Conservation (phyloP, 2,329 filamentous ascomycete genomes). For the Fusarium penzigii region DNA sequence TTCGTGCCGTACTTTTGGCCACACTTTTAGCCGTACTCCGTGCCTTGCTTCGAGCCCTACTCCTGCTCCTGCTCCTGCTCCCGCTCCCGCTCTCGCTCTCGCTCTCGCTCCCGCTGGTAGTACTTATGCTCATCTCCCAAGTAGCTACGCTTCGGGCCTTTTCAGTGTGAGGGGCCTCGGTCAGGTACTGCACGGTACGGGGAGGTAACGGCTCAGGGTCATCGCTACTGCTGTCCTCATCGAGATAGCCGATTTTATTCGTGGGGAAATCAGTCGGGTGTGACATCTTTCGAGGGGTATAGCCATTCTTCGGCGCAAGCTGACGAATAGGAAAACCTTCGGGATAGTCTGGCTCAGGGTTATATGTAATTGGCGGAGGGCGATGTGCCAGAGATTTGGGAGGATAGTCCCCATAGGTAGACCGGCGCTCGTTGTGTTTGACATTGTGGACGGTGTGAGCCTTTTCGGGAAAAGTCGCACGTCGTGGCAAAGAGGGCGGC, state of each 20-base stretch:
- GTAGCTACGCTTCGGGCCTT: constrained; percentile 14
- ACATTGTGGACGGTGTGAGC: constrained; percentile 30
- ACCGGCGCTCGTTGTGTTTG: constrained; percentile 20
- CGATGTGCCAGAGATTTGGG: constrained; percentile 10
- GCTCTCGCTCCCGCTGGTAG: background rate
- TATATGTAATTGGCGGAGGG: too few relatives aligned
- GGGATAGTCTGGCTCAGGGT: constrained; percentile 8
- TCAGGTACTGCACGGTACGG: constrained; percentile 26
- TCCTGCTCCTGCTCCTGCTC: constrained; percentile 18
- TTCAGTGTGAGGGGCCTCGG: constrained; percentile 23
- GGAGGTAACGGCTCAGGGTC: constrained; percentile 19
- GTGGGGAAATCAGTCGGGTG: constrained; percentile 24
- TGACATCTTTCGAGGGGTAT: constrained; percentile 23
- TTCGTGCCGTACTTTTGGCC: constrained; percentile 20
- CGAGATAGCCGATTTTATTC: constrained; percentile 26
- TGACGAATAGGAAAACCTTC: constrained; percentile 26
- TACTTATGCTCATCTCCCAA: too few relatives aligned
- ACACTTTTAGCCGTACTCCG: constrained; percentile 16
- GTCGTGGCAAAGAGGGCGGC: constrained; percentile 41
- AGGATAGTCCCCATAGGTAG: constrained; percentile 20
- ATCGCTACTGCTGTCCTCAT: constrained; percentile 30
- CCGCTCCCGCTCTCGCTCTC: constrained; percentile 11
- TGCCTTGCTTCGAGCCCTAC: constrained; percentile 18
- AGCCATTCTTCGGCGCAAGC: constrained; percentile 18
- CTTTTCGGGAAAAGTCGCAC: constrained; percentile 49